phyloP scores from a whole-genome alignment of 2,329 filamentous ascomycete species.

The Verticillium nubilum region DNA sequence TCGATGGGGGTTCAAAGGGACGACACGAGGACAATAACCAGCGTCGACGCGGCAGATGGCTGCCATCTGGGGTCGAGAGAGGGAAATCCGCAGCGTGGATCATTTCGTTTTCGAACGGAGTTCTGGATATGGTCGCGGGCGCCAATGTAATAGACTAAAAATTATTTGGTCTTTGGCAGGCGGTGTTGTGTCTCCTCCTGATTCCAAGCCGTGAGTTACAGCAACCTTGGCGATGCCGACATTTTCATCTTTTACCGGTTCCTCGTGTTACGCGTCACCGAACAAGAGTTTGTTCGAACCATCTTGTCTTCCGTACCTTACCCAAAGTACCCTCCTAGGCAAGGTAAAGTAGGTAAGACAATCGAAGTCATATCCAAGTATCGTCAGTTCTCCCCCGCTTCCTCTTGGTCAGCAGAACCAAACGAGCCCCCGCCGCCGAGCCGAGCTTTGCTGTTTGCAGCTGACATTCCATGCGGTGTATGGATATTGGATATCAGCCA shows the following conservation, averaged over 20 bases:
- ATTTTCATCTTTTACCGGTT: no score
- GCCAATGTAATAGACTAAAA: no score
- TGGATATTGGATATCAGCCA: neutral
- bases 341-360: neutral
- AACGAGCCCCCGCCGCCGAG: neutral
- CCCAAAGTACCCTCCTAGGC: no score
- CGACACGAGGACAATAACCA: neutral
- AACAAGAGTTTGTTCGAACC: no score
- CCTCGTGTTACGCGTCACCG: no score
- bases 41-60: neutral
- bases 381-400: neutral
- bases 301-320: no score
- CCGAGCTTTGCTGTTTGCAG: neutral
- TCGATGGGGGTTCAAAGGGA: neutral
- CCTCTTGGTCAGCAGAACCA: neutral
- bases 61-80: neutral
- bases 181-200: no score
- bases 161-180: no score
- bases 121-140: neutral
- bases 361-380: neutral
- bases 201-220: no score
- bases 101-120: neutral
- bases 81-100: neutral
- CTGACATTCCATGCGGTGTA: neutral
- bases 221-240: no score